These are phyloP conservation scores for Anthracocystis walkeri DNA, from an alignment of 1,284 basidiomycete species.

Conservation along the genomic window DNA sequence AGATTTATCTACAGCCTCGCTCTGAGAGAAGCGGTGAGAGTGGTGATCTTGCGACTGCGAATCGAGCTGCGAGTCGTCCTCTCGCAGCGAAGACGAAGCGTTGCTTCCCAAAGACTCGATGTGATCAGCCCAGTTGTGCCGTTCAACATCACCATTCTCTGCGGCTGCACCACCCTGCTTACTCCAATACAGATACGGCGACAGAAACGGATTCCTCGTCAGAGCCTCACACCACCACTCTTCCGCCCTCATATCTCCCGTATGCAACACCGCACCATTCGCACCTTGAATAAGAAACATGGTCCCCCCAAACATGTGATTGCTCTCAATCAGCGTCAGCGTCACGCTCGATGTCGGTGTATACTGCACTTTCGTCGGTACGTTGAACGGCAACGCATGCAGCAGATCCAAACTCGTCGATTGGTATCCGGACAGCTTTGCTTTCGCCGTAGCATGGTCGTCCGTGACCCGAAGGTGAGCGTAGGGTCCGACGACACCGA, in stretches of 20 bases:
- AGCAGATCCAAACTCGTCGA: conserved; percentile 39
- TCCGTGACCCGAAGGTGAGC: conserved; percentile 42
- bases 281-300: conserved; percentile 90
- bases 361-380: conserved; percentile 77
- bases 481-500: conserved; percentile 50
- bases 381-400: conserved; percentile 70
- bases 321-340: conserved; percentile 87
- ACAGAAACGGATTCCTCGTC: conserved; percentile 77
- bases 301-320: conserved; percentile 91
- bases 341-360: conserved; percentile 74
- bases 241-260: conserved; percentile 91
- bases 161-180: background rate
- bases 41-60: background rate
- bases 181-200: conserved; percentile 76
- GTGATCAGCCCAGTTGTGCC: conserved; percentile 27
- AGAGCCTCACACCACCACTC: conserved; percentile 79
- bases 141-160: background rate
- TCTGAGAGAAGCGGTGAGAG: background rate
- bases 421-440: conserved; percentile 30
- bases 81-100: conserved; percentile 8
- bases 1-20: background rate
- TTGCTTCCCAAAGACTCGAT: conserved; percentile 32
- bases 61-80: conserved; percentile 13
- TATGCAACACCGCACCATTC: conserved; percentile 82
- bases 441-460: conserved; percentile 32